Evolutionary conservation across 2,329 filamentous ascomycete genomes (phyloP).

Genomic region (Lomentospora prolificans): DNA sequence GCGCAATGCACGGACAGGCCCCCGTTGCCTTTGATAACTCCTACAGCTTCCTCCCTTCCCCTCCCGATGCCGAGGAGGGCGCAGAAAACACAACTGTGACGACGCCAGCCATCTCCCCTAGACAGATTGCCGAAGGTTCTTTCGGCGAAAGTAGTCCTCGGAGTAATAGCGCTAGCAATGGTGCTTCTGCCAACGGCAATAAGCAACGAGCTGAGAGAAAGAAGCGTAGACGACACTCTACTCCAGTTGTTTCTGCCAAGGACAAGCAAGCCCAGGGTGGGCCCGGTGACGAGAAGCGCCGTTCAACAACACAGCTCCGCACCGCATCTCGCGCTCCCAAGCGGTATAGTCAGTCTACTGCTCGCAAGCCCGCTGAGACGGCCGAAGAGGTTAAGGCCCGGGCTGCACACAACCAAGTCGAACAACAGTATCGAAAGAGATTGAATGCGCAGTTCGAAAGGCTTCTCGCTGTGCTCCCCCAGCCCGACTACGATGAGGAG

Average conservation of each 20-base stretch:
- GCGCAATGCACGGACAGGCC: not conserved
- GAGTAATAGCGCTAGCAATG: not conserved
- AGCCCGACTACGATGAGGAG: constrained; percentile 19
- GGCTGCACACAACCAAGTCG: constrained; percentile 33
- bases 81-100: not conserved
- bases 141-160: not conserved
- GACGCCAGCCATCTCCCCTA: constrained; percentile 7
- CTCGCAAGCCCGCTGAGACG: constrained; percentile 22
- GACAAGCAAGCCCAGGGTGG: not conserved
- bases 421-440: constrained; percentile 38
- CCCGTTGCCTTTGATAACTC: not conserved
- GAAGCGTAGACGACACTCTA: constrained; percentile 10
- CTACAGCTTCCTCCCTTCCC: constrained; percentile 7
- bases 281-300: constrained; percentile 9
- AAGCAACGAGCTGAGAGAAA: constrained; percentile 6
- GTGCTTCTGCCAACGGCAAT: not conserved
- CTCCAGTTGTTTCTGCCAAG: constrained; percentile 3
- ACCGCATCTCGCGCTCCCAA: constrained; percentile 13
- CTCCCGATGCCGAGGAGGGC: constrained; percentile 4
- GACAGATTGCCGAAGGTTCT: not conserved
- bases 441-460: constrained; percentile 35
- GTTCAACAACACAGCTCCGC: constrained; percentile 11
- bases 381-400: constrained; percentile 18
- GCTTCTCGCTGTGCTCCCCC: constrained; percentile 29
- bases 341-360: constrained; percentile 9